Conservation (phyloP, 2,329 filamentous ascomycete species). For the Penicillium sp. region DNA sequence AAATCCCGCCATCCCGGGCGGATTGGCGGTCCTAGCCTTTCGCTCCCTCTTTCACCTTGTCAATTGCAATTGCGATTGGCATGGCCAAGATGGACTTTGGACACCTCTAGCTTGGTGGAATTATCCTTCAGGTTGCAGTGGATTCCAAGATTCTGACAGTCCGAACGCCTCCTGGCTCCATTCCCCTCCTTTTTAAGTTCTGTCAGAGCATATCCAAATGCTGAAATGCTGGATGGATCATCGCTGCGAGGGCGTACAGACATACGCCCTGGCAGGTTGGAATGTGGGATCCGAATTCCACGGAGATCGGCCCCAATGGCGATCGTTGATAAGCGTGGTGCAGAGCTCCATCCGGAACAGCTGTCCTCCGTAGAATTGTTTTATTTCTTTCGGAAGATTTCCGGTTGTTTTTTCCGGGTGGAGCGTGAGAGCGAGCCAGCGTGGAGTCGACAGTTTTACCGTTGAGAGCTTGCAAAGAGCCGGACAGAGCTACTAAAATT, state of each 20-base stretch:
- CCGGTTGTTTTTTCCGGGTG: slow-evolving; percentile 2
- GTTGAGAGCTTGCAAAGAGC: neutral
- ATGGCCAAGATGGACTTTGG: neutral
- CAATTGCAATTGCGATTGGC: slow-evolving; percentile 3
- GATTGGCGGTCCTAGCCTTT: neutral
- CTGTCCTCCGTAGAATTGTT: neutral
- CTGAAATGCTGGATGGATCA: slow-evolving; percentile 8
- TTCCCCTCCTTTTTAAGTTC: slow-evolving; percentile 5
- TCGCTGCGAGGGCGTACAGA: slow-evolving; percentile 8
- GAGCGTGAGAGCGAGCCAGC: neutral
- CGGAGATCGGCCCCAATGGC: slow-evolving; percentile 9
- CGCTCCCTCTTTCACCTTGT: neutral
- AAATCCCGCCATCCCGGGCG: neutral
- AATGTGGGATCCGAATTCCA: slow-evolving; percentile 19
- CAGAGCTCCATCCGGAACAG: neutral
- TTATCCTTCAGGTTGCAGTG: neutral
- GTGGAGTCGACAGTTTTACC: slow-evolving; percentile 4
- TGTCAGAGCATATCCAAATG: slow-evolving; percentile 8
- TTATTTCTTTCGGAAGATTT: slow-evolving; percentile 12
- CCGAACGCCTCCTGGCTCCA: neutral
- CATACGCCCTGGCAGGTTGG: slow-evolving; percentile 16
- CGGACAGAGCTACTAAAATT: slow-evolving; percentile 24
- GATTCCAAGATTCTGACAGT: slow-evolving; percentile 1
- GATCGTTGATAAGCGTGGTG: neutral
- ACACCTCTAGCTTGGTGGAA: neutral